phyloP scores from a whole-genome alignment of 306 rosid species.

The Casuarina equisetifolia region DNA sequence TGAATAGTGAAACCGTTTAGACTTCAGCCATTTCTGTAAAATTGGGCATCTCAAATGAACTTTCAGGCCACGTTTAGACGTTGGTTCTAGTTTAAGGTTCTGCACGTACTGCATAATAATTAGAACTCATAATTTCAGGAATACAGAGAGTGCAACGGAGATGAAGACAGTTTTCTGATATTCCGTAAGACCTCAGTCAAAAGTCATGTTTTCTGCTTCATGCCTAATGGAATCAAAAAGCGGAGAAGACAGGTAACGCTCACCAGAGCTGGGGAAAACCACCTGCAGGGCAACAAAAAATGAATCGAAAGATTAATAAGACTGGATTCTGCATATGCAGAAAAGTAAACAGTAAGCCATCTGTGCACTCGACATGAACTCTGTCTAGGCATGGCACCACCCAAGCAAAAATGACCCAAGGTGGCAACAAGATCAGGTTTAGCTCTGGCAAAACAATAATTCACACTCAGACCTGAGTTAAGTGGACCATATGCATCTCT shows the following conservation, averaged over 20 bases:
- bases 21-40: too few species aligned
- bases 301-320: neutral
- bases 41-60: too few species aligned
- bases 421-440: too few species aligned
- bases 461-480: neutral
- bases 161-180: neutral
- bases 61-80: too few species aligned
- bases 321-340: neutral
- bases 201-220: slow-evolving; percentile 60
- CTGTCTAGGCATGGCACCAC: neutral
- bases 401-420: neutral
- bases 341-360: neutral
- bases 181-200: slow-evolving; percentile 26
- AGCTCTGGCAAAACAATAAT: too few species aligned
- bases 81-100: neutral
- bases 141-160: too few species aligned
- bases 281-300: slow-evolving; percentile 32
- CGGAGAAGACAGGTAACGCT: slow-evolving; percentile 54
- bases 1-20: too few species aligned
- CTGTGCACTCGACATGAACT: neutral
- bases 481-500: neutral
- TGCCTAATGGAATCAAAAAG: slow-evolving; percentile 59
- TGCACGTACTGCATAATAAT: neutral
- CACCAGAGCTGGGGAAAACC: slow-evolving; percentile 65
- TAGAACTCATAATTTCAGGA: neutral